phyloP scores from a whole-genome alignment of 2,329 filamentous ascomycete species.

The Alternaria triticimaculans region DNA sequence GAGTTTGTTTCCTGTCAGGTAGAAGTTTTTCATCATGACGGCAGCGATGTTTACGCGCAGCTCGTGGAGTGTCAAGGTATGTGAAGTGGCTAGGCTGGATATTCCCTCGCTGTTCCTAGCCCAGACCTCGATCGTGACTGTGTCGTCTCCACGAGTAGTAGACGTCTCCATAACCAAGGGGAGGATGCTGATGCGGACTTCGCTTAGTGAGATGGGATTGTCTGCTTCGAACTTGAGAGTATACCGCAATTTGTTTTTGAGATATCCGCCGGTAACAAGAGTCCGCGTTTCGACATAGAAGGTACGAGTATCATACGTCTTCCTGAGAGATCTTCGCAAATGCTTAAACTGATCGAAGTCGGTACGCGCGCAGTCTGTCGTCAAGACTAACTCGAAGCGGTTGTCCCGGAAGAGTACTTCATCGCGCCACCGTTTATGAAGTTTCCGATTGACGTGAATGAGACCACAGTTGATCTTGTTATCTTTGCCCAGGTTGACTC shows the following conservation, averaged over 20 bases:
- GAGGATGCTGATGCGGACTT: too few relatives aligned
- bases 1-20: too few relatives aligned
- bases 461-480: neutral
- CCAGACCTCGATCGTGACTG: too few relatives aligned
- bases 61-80: too few relatives aligned
- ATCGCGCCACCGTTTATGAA: neutral
- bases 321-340: neutral
- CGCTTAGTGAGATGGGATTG: too few relatives aligned
- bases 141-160: too few relatives aligned
- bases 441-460: neutral
- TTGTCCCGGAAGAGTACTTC: neutral
- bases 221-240: neutral
- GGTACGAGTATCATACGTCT: neutral
- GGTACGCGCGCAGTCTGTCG: neutral
- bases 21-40: too few relatives aligned
- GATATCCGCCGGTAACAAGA: neutral
- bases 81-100: too few relatives aligned
- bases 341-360: neutral
- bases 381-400: neutral
- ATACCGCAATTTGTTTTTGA: neutral
- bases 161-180: too few relatives aligned
- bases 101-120: too few relatives aligned
- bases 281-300: neutral
- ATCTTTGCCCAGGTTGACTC: neutral
- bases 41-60: too few relatives aligned